Evolutionary conservation across 495 filamentous ascomycete species (phyloP), one percentile per base, ranked within the genome.

Genomic region (Neurospora hispaniola): DNA sequence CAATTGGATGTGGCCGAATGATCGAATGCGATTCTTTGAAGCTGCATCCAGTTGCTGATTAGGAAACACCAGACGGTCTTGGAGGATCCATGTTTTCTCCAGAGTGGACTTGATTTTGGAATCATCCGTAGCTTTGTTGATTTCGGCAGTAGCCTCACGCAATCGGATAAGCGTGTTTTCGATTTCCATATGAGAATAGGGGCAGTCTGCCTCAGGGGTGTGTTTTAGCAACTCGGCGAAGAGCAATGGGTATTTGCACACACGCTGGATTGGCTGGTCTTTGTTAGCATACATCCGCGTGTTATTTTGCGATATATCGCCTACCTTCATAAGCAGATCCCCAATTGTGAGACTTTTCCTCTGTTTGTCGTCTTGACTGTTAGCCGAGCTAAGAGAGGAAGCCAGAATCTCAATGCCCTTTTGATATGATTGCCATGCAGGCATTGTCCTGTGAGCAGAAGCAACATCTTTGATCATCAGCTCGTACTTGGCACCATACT

Each of bases 241-340:
- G 27, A 99, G 84, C 42, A 99, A 86, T 11, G 93, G 92, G 81
- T 99, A 99, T 83, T 92, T 94, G 86, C 93, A 96, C 16, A 98
- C 88, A 42, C 96, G 88, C 84, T 99, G 96, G 71, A 97, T 93
- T 1, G 96, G 96, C 96, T 97, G 76, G 41, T 35, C 44, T 23
- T 2, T 35, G 75, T 82, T 48, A 81, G 79, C 59, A 20, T 72
- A 59, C 14, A 7, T 20, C 41, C 11, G 10, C 44, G 7, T 54
- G 2, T 41, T 68, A n/a, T 43, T 69, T 9, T 16, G 4, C 23
- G 35, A 5, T 66, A 16, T 16, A 48, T 20, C 41, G 71, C 82
- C 71, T 81, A 93, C 94, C 88, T 98, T 98, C 69, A 97, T 94
- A 46, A 98, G 86, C 68, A 99, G 86, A 80, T 99, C 96, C 74